phyloP scores from a whole-genome alignment of 164 flowering plant genomes.

The Chimonanthus praecox region DNA sequence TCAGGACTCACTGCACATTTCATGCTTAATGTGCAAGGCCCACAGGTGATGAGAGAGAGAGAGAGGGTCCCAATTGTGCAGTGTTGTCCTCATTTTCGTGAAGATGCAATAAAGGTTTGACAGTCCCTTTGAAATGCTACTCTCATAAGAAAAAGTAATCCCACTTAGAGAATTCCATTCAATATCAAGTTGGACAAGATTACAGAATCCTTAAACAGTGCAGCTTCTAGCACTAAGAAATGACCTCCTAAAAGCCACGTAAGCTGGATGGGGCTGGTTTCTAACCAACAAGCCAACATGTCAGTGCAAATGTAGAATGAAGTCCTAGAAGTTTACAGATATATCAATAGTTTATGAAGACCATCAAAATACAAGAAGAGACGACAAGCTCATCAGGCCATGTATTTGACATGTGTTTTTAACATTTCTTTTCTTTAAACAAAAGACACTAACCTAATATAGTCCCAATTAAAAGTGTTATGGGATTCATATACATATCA shows the following conservation, averaged over 20 bases:
- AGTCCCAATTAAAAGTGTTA: no score
- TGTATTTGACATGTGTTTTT: no score
- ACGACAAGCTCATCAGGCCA: neutral
- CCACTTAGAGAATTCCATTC: neutral
- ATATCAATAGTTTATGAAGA: neutral
- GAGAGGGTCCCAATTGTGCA: neutral
- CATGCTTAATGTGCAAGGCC: neutral
- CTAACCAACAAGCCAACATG: no score
- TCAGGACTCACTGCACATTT: no score
- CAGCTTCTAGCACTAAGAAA: neutral
- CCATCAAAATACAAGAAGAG: neutral
- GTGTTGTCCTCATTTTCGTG: neutral
- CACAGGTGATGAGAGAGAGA: neutral
- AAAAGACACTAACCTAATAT: no score
- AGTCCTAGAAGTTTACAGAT: neutral
- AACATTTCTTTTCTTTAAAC: no score
- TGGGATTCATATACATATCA: no score
- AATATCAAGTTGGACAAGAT: neutral
- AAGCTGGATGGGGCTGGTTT: no score
- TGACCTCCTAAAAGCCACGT: neutral
- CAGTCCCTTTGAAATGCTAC: neutral
- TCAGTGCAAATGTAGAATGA: neutral
- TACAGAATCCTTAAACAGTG: neutral
- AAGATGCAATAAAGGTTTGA: neutral
- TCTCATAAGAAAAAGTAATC: neutral